phyloP scores from a whole-genome alignment of 768 basidiomycete genomes.

The Tricholoma matsutake region DNA sequence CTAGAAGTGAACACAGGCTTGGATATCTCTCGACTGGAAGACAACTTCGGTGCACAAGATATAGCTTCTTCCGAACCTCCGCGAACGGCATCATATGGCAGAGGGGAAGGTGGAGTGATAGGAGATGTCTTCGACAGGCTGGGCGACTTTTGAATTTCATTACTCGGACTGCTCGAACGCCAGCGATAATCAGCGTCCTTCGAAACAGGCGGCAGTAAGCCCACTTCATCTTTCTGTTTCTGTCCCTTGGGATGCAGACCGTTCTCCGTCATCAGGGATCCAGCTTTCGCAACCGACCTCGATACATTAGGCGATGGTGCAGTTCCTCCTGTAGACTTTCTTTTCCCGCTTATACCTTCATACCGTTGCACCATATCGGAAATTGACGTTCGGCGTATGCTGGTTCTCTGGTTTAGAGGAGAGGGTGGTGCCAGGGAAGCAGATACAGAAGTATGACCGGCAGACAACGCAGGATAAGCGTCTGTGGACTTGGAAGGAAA shows the following conservation, averaged over 20 bases:
- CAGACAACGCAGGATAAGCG: slow-evolving; percentile 19
- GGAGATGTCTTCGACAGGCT: background rate
- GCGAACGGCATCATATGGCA: slow-evolving; percentile 8
- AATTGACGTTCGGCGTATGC: slow-evolving; percentile 68
- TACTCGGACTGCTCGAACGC: slow-evolving; percentile 10
- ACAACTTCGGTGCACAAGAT: slow-evolving; percentile 26
- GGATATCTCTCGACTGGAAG: slow-evolving; percentile 26
- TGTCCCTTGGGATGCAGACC: slow-evolving; percentile 11
- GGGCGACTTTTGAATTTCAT: background rate
- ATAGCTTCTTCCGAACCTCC: slow-evolving; percentile 19
- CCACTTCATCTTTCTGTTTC: slow-evolving; percentile 7
- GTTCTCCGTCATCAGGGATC: slow-evolving; percentile 6
- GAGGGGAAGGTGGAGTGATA: slow-evolving; percentile 10
- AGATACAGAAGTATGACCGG: slow-evolving; percentile 21
- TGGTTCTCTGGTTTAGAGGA: slow-evolving; percentile 38
- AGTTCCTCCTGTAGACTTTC: slow-evolving; percentile 24
- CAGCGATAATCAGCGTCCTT: slow-evolving; percentile 6
- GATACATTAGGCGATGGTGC: slow-evolving; percentile 30
- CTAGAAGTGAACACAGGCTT: slow-evolving; percentile 15
- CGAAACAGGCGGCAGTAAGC: slow-evolving; percentile 3
- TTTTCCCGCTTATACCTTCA: slow-evolving; percentile 57
- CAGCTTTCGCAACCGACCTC: slow-evolving; percentile 15
- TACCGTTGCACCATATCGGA: slow-evolving; percentile 84
- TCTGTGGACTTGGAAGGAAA: slow-evolving; percentile 57
- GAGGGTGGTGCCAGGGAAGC: slow-evolving; percentile 45